Base-by-base conservation (phyloP, 306 rosid genomes). In the Glycyrrhiza uralensis region DNA sequence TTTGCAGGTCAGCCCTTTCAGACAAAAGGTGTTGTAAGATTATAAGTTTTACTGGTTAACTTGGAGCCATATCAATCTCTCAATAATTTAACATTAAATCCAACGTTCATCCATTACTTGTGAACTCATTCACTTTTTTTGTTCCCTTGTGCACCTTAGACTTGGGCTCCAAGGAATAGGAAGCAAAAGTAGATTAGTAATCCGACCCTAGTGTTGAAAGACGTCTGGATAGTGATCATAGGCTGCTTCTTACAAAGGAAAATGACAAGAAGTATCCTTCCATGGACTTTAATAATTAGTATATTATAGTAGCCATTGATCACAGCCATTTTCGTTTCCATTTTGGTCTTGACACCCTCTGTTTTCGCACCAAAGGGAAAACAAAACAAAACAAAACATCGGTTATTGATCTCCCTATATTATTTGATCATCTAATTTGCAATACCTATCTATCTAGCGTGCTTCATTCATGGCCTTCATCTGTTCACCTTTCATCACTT, bases 401-500 rank as follows among this genome's bases (percentile, higher is more conserved):
- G n/a, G n/a, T 47, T 5, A 14, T 47, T 49, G 6, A 4, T 9
- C 20, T n/a, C 60, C 41, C 24, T 38, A 15, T 29, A 62, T 19
- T 19, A 44, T 20, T 33, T 61, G 6, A 74, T 74, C 15, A 24
- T 63, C 41, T 9, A 38, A 47, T 35, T 14, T 66, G 9, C 52
- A 55, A 3, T 23, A 14, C 32, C 15, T 29, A n/a, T 28, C 15
- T 29, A n/a, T 28, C 49, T 11, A 9, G 4, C 3, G 4, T 32
- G 4, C 74, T 75, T 35, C 77, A 61, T 4, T 57, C 66, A 81
- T 76, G 85, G 52, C 75, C 56, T 57, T 64, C 70, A 55, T n/a
- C 18, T 32, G 12, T 71, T 58, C 81, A 56, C 38, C 79, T 19
- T 50, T 47, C 61, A 76, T 65, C 60, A 47, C 17, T 29, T 28